Conservation (phyloP, 2,329 filamentous ascomycete species). For the Ceratocystis eucalypticola region DNA sequence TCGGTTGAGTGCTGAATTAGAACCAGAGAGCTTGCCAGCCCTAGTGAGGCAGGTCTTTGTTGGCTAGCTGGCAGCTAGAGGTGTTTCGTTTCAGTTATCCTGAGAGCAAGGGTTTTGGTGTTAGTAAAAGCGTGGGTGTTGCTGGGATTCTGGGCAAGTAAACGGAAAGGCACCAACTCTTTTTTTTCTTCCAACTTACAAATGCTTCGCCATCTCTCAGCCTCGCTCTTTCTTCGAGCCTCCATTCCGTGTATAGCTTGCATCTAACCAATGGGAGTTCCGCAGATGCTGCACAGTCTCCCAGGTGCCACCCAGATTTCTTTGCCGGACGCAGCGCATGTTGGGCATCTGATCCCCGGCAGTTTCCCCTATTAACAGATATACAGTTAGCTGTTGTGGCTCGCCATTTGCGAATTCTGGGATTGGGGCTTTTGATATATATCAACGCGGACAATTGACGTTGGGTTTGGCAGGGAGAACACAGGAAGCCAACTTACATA, state of each 20-base stretch:
- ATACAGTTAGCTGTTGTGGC: not conserved
- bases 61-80: no score
- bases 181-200: not conserved
- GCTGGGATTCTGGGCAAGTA: no score
- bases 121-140: no score
- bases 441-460: not conserved
- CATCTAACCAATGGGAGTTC: conserved; percentile 30
- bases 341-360: conserved; percentile 40
- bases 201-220: not conserved
- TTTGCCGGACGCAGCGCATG: conserved; percentile 35
- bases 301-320: conserved; percentile 45
- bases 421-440: no score
- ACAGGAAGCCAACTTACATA: conserved; percentile 1
- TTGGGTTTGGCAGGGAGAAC: not conserved
- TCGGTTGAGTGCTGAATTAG: no score
- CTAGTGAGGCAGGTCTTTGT: no score
- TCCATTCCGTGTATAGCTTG: not conserved
- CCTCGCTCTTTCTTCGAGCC: not conserved
- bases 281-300: conserved; percentile 37
- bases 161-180: not conserved
- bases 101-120: no score
- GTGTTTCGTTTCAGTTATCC: no score
- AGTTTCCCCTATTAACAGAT: conserved; percentile 23
- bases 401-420: not conserved
- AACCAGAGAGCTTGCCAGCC: no score